Percentiles rank a stretch among this genome's conserved stretches.
phyloP scores from a whole-genome alignment of 345 rosid species.

The Salix exigua region DNA sequence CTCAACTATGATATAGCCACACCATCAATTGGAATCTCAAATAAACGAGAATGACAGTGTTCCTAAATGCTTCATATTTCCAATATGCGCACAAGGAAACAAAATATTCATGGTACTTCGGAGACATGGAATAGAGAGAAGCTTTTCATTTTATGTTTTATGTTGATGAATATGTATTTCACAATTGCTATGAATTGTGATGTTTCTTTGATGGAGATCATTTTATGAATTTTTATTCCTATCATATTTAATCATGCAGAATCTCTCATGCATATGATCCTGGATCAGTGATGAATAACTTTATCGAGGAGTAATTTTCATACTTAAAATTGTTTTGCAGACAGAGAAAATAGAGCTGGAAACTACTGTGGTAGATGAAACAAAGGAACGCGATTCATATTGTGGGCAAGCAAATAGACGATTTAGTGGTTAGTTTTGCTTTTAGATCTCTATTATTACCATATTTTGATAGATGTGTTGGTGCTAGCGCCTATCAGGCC shows the following conservation, averaged over 20 bases:
- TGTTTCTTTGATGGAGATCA: neutral
- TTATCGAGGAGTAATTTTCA: neutral
- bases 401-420: slow-evolving; percentile 83
- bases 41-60: neutral
- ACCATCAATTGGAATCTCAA: neutral
- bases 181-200: neutral
- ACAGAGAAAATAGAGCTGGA: slow-evolving; percentile 96
- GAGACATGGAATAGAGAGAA: neutral
- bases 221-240: neutral
- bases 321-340: slow-evolving; percentile 40
- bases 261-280: neutral
- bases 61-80: neutral
- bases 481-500: neutral
- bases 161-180: neutral
- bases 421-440: slow-evolving; percentile 74
- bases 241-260: neutral
- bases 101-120: neutral
- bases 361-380: slow-evolving; percentile 96
- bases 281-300: neutral
- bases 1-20: neutral
- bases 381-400: slow-evolving; percentile 84
- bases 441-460: slow-evolving; percentile 9
- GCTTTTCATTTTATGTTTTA: neutral
- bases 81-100: neutral
- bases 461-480: neutral